phyloP scores from a whole-genome alignment of 768 basidiomycete genomes.

The Trichaptum fuscoviolaceum region DNA sequence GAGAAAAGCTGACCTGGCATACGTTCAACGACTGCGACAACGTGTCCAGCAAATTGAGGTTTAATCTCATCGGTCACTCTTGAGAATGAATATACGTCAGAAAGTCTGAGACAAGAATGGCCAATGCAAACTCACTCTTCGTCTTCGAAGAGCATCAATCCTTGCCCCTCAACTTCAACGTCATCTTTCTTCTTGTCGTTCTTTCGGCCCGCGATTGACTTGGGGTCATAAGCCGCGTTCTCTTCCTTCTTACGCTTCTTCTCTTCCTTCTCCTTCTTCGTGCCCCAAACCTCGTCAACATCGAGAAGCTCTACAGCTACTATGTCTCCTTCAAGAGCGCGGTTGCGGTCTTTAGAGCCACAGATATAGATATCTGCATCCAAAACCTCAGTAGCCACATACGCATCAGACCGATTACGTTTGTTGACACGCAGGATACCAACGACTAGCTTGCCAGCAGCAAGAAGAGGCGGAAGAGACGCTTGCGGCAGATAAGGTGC shows the following conservation, averaged over 20 bases:
- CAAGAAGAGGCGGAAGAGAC: conserved; percentile 91
- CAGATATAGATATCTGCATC: conserved; percentile 99
- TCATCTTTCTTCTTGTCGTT: conserved; percentile 99
- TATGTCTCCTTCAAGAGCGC: conserved; percentile 96
- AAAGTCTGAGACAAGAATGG: conserved; percentile 3
- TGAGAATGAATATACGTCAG: conserved; percentile 15
- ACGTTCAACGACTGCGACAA: conserved; percentile 98
- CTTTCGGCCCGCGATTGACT: conserved; percentile 68
- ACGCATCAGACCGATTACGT: conserved; percentile 96
- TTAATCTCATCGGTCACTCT: conserved; percentile 97
- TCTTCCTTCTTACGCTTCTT: conserved; percentile 99
- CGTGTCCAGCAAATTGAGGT: conserved; percentile 97
- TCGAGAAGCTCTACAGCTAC: conserved; percentile 97
- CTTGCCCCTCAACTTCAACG: conserved; percentile 98
- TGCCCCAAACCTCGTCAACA: conserved; percentile 96
- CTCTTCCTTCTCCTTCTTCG: conserved; percentile 99
- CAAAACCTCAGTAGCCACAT: conserved; percentile 95
- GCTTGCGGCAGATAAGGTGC: conserved; percentile 98
- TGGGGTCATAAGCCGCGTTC: conserved; percentile 90
- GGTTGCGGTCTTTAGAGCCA: conserved; percentile 97
- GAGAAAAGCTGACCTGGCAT: conserved; percentile 99
- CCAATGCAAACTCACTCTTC: conserved; percentile 63
- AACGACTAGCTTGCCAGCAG: conserved; percentile 95
- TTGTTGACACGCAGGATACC: conserved; percentile 97
- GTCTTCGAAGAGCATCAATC: conserved; percentile 93